Conservation (phyloP, 345 rosid species). For the Arabis alpina region DNA sequence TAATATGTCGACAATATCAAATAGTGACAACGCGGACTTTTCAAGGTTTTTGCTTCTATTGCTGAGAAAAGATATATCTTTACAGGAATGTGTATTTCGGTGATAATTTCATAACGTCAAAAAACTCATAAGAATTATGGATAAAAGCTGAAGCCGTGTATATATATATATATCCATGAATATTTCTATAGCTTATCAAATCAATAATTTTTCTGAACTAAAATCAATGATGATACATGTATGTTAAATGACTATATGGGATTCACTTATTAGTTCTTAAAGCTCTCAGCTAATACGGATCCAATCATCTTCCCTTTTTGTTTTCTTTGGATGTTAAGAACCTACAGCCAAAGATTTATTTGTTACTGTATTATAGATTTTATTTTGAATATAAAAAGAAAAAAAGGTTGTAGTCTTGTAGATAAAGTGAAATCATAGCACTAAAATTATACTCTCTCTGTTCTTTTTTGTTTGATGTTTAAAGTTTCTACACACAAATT, state of each 20-base stretch:
- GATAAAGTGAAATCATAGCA: no score
- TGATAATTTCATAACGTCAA: constrained; percentile 7
- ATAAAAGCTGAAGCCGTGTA: constrained; percentile 6
- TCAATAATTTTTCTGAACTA: constrained; percentile 4
- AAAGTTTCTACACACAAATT: no score
- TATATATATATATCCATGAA: constrained; percentile 8
- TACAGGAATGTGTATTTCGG: constrained; percentile 7
- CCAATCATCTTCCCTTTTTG: background rate
- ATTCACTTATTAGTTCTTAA: background rate
- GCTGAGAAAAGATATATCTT: constrained; percentile 1
- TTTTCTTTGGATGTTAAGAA: constrained; percentile 7
- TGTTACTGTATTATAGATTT: background rate
- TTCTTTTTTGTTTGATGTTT: no score
- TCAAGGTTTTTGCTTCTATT: constrained; percentile 1
- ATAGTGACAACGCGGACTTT: constrained; percentile 25
- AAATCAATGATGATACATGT: background rate
- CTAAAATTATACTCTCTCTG: no score
- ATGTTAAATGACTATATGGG: no score
- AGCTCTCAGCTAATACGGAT: constrained; percentile 15
- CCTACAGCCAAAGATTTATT: constrained; percentile 2
- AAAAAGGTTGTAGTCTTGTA: no score
- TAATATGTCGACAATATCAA: constrained; percentile 33
- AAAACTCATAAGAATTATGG: background rate
- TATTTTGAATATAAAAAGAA: no score
- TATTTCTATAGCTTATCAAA: constrained; percentile 23